These are phyloP conservation scores for Fusarium sororula DNA, from an alignment of 2,329 filamentous ascomycete genomes.

Conservation along the genomic window DNA sequence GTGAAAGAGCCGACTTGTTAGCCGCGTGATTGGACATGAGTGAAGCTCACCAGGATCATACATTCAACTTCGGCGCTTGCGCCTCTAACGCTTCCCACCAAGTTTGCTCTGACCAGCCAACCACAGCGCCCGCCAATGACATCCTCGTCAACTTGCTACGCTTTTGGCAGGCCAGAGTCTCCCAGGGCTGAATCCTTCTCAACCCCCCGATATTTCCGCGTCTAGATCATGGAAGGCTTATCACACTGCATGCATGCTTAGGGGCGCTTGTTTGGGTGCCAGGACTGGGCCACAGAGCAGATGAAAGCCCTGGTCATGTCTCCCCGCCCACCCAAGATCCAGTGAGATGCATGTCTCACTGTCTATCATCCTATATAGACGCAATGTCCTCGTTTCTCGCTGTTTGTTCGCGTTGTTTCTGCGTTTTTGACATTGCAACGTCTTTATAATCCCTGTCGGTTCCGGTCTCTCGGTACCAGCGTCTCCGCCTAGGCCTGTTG, in stretches of 20 bases:
- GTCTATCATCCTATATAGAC: constrained; percentile 41
- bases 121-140: constrained; percentile 23
- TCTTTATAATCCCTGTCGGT: constrained; percentile 39
- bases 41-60: constrained; percentile 24
- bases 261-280: constrained; percentile 40
- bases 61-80: constrained; percentile 39
- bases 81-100: constrained; percentile 42
- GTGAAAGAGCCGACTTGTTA: constrained; percentile 43
- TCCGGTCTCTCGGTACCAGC: constrained; percentile 37
- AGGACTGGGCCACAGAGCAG: constrained; percentile 16
- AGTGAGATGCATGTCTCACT: constrained; percentile 24
- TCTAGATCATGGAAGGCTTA: constrained; percentile 34
- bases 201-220: constrained; percentile 24
- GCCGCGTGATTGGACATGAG: constrained; percentile 43
- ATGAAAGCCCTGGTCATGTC: constrained; percentile 6
- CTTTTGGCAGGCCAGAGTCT: constrained; percentile 15
- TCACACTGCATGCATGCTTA: constrained; percentile 46
- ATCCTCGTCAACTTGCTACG: constrained; percentile 23
- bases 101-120: constrained; percentile 26
- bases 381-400: constrained; percentile 37
- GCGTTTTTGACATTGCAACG: constrained; percentile 27
- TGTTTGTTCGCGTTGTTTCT: constrained; percentile 32
- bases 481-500: constrained; percentile 26
- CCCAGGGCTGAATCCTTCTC: constrained; percentile 33
- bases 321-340: constrained; percentile 10